Conservation (phyloP, 2,329 filamentous ascomycete species). For the Diaporthe amygdali region DNA sequence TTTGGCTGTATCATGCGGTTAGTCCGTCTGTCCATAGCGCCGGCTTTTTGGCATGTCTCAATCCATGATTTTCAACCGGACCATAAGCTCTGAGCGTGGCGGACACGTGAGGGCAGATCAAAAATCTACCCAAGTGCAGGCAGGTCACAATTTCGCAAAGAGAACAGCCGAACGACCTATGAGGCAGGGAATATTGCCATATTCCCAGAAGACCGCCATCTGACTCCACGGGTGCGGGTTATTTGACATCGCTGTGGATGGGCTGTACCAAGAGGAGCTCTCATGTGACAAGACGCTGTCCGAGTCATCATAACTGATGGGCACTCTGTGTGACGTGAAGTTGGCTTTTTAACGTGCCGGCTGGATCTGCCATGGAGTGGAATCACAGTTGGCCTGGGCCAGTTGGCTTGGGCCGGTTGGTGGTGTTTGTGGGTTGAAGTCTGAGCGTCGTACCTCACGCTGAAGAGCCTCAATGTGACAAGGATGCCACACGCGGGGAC, state of each 20-base stretch:
- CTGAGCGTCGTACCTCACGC: slow-evolving; percentile 9
- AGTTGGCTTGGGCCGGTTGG: too few relatives aligned
- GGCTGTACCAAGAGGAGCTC: neutral
- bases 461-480: slow-evolving; percentile 9
- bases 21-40: too few relatives aligned
- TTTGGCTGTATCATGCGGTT: too few relatives aligned
- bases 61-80: too few relatives aligned
- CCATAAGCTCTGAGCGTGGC: too few relatives aligned
- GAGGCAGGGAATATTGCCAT: too few relatives aligned
- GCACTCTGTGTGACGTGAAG: neutral
- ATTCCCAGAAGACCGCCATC: neutral
- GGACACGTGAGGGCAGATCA: too few relatives aligned
- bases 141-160: too few relatives aligned
- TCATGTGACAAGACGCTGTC: neutral
- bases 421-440: neutral
- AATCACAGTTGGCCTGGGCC: neutral
- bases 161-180: too few relatives aligned
- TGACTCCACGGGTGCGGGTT: neutral
- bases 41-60: too few relatives aligned
- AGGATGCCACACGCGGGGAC: neutral
- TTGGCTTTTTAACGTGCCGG: neutral
- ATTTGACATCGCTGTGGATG: neutral
- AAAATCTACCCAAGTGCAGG: too few relatives aligned
- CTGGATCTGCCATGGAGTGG: neutral
- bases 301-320: neutral